phyloP scores from a whole-genome alignment of 78 protist species.

The slime mould (Dictyostelium discoideum) region DNA sequence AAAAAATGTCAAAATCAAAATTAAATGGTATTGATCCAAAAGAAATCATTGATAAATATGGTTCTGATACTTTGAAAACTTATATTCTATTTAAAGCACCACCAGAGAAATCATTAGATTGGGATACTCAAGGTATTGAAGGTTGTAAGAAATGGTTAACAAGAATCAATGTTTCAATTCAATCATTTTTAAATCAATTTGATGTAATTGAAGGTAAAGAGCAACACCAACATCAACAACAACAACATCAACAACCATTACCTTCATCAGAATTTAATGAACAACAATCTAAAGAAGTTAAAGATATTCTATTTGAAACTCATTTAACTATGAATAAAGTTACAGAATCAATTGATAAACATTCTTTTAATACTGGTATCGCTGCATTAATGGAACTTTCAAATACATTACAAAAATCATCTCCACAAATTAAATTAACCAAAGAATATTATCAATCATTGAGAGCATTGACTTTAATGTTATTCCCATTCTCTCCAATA shows the following conservation, averaged over 20 bases:
- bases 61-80: slow-evolving; percentile 72
- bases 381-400: slow-evolving; percentile 77
- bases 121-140: slow-evolving; percentile 87
- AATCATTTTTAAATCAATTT: neutral
- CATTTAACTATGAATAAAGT: slow-evolving; percentile 17
- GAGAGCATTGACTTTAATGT: neutral
- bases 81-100: slow-evolving; percentile 92
- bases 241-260: neutral
- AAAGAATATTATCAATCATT: neutral
- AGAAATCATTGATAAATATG: slow-evolving; percentile 74
- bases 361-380: slow-evolving; percentile 83
- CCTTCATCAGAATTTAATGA: neutral
- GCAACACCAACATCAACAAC: too few species aligned
- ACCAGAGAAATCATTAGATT: slow-evolving; percentile 83
- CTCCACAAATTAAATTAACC: neutral
- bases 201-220: neutral
- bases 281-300: neutral
- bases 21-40: slow-evolving; percentile 93
- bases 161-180: slow-evolving; percentile 45
- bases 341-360: slow-evolving; percentile 24
- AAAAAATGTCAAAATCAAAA: slow-evolving; percentile 93
- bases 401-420: slow-evolving; percentile 27
- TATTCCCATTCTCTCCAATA: slow-evolving; percentile 87
- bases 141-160: slow-evolving; percentile 84
- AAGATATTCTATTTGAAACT: neutral